A percentile compares a stretch with the other conserved stretches of the same genome.
Evolutionary conservation across 768 basidiomycete genomes (phyloP).

Genomic region (Leccinum fibrillosum): DNA sequence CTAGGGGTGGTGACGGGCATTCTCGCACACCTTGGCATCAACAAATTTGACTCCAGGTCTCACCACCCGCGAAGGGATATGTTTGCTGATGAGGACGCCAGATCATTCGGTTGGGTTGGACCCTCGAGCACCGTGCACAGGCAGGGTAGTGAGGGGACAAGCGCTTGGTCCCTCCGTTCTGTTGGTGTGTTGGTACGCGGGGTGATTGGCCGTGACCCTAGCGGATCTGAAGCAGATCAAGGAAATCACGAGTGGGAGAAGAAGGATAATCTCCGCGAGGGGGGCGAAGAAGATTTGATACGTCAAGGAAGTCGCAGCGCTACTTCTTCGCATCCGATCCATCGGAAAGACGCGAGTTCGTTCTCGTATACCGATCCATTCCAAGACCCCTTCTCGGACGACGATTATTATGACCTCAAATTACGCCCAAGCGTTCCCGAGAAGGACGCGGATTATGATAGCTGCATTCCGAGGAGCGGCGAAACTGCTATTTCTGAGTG

Average conservation of each 20-base stretch:
- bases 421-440: constrained; percentile 10
- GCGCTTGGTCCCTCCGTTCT: constrained; percentile 54
- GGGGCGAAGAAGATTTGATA: no score
- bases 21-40: constrained; percentile 25
- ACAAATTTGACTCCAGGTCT: constrained; percentile 5
- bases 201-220: constrained; percentile 28
- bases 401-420: constrained; percentile 15
- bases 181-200: constrained; percentile 28
- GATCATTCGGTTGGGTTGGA: constrained; percentile 38
- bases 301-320: no score
- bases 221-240: constrained; percentile 18
- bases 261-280: constrained; percentile 9
- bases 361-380: constrained; percentile 49
- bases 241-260: constrained; percentile 21
- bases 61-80: constrained; percentile 55
- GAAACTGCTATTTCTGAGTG: constrained; percentile 13
- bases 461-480: constrained; percentile 7
- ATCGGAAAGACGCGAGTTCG: constrained; percentile 13
- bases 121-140: constrained; percentile 23
- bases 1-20: constrained; percentile 12
- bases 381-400: constrained; percentile 26
- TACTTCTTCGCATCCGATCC: constrained; percentile 6
- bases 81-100: constrained; percentile 73
- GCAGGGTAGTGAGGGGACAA: constrained; percentile 41
- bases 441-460: constrained; percentile 21